Evolutionary conservation across 352 stramenopile species (phyloP).

Genomic region (Phytopythium kandeliae): DNA sequence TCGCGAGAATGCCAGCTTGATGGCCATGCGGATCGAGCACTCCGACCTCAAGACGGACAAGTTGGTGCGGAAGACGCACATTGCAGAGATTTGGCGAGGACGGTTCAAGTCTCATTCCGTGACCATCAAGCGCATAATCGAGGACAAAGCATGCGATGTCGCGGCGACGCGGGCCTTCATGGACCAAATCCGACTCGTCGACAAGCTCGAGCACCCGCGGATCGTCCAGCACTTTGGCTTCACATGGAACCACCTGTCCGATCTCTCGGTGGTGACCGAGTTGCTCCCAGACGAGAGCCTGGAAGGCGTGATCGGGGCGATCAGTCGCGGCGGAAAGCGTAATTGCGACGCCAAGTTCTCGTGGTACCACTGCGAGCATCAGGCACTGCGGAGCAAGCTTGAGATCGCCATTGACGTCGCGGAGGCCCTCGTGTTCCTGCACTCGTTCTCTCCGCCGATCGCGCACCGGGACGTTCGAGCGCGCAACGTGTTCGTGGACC

Average conservation of each 20-base stretch:
- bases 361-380: constrained; percentile 8
- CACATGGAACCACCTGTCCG: constrained; percentile 15
- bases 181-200: constrained; percentile 12
- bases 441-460: constrained; percentile 13
- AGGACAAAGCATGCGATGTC: constrained; percentile 19
- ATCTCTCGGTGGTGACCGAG: constrained; percentile 20
- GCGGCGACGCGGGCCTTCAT: constrained; percentile 11
- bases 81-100: constrained; percentile 12
- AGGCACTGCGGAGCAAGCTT: constrained; percentile 6
- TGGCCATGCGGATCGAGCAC: constrained; percentile 10
- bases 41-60: constrained; percentile 9
- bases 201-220: constrained; percentile 14
- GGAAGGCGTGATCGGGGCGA: constrained; percentile 8
- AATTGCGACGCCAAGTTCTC: constrained; percentile 1
- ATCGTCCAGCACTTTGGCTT: constrained; percentile 21
- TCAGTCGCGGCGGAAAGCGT: not conserved
- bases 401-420: constrained; percentile 29
- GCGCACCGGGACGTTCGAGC: constrained; percentile 11
- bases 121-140: constrained; percentile 14
- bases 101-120: constrained; percentile 3
- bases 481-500: constrained; percentile 12
- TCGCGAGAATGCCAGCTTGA: constrained; percentile 9
- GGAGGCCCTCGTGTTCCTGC: constrained; percentile 36
- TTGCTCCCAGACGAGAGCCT: constrained; percentile 16
- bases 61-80: constrained; percentile 6